Evolutionary conservation across 192 early-diverging fungal species (phyloP).

Genomic region (Coemansia sp.): DNA sequence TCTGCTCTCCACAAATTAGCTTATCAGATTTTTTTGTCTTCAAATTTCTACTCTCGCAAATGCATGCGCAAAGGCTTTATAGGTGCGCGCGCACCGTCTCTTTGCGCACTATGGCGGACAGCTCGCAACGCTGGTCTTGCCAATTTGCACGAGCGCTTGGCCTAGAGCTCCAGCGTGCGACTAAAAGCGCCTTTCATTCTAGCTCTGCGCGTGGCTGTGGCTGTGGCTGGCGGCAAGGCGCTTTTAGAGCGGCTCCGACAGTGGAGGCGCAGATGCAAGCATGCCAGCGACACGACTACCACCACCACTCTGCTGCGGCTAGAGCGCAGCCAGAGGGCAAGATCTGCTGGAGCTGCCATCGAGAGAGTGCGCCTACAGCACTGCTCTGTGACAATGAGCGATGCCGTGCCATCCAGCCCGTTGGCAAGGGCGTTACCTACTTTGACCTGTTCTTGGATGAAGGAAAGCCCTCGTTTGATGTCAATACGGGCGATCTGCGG

Average conservation of each 20-base stretch:
- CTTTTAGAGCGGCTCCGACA: neutral
- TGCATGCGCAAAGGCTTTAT: neutral
- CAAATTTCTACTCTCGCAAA: neutral
- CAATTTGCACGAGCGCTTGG: neutral
- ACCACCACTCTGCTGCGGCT: neutral
- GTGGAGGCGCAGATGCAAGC: neutral
- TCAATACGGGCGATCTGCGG: conserved; percentile 63
- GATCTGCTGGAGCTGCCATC: conserved; percentile 67
- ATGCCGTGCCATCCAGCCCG: conserved; percentile 61
- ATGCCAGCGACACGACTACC: neutral
- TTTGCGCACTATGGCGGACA: neutral
- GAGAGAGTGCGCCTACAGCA: conserved; percentile 33
- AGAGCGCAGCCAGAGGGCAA: neutral
- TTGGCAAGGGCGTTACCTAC: conserved; percentile 55
- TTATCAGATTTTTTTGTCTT: conserved; percentile 1
- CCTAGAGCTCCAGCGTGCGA: neutral
- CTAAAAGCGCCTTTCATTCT: neutral
- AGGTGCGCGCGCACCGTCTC: neutral
- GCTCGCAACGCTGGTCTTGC: neutral
- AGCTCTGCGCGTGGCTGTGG: neutral
- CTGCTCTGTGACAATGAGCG: conserved; percentile 60
- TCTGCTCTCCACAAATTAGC: neutral
- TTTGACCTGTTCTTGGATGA: conserved; percentile 58
- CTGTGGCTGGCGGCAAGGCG: neutral
- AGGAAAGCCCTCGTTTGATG: conserved; percentile 56